These are phyloP conservation scores for Chrysoporthe austroafricana DNA, from an alignment of 2,329 filamentous ascomycete genomes.

Conservation along the genomic window DNA sequence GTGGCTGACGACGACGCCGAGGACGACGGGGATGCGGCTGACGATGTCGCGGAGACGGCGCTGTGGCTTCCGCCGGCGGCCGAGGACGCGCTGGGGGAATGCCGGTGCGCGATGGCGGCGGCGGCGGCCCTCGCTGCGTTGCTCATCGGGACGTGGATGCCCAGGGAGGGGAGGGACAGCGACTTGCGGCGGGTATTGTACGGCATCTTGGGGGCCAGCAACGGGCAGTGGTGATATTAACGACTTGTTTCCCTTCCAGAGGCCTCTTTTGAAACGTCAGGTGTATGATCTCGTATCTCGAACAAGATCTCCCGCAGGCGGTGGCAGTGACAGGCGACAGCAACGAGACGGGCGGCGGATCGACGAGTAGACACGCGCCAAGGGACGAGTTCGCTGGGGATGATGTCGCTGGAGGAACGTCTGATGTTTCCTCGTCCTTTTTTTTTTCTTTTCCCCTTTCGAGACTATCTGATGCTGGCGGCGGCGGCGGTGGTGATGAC, in stretches of 20 bases:
- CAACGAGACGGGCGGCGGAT: not conserved
- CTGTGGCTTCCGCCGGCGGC: constrained; percentile 32
- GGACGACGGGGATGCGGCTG: constrained; percentile 39
- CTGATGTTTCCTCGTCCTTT: not conserved
- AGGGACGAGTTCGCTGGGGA: not conserved
- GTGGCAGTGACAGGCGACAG: not conserved
- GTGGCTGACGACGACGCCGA: constrained; percentile 34
- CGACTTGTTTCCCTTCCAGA: not conserved
- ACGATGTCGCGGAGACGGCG: constrained; percentile 31
- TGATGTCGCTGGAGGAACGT: not conserved
- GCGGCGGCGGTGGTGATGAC: no score
- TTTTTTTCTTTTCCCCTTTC: not conserved
- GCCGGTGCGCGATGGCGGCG: constrained; percentile 51
- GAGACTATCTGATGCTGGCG: no score
- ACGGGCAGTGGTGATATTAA: not conserved
- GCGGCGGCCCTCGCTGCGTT: constrained; percentile 61
- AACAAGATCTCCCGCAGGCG: not conserved
- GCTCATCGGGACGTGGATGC: constrained; percentile 80
- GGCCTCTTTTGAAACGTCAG: not conserved
- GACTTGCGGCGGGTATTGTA: constrained; percentile 98
- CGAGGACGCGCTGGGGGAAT: constrained; percentile 39
- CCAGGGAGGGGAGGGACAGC: constrained; percentile 87
- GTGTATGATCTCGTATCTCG: not conserved
- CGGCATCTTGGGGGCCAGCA: constrained; percentile 64
- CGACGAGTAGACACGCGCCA: not conserved